Base-by-base conservation (phyloP, 192 early-diverging fungal species). In the Piromyces finnis region DNA sequence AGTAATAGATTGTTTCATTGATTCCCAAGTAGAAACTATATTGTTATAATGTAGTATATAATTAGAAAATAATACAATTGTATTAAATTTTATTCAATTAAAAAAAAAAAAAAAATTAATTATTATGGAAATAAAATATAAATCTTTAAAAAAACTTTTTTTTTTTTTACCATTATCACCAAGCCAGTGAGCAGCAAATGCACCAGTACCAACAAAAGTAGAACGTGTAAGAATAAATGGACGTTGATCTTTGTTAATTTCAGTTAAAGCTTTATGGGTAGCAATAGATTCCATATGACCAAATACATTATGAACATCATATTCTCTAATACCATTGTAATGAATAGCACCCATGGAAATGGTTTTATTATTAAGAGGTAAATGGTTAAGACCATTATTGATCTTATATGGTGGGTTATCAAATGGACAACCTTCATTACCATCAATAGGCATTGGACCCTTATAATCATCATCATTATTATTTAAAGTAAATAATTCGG, bases 201-300 rank as follows among this genome's bases (percentile, higher is more conserved):
- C 41, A 51, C 41, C 41, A 0, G 87, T 90, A 30, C 91, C 90
- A 17, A 88, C 84, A 82, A 93, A 93, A 3, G 89, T 88, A 26
- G 91, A 90, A 28, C 91, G 85, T 28, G 88, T 88, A 11, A 93
- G 83, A 30, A 93, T 79, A 81, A 92, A 93, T 2, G 91, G 89
- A 6, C 91, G 85, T 29, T 29, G 80, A 41, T 87, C 82, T 2
- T 87, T 88, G 22, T 84, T 80, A 28, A 88, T 82, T 29, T 80
- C 22, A 28, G 77, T 29, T 28, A 92, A 28, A 18, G 86, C 83
- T 5, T 86, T 80, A 78, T 85, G 81, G 12, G 89, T 91, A 0
- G 84, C 83, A 68, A 78, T 84, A 14, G 88, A 85, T 77, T 91
- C 86, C 90, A 89, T 90, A 79, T 88, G 83, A n/a, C 90, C 90